Conservation (phyloP, 202 grass and related monocot genomes). For the Carex sylvatica region DNA sequence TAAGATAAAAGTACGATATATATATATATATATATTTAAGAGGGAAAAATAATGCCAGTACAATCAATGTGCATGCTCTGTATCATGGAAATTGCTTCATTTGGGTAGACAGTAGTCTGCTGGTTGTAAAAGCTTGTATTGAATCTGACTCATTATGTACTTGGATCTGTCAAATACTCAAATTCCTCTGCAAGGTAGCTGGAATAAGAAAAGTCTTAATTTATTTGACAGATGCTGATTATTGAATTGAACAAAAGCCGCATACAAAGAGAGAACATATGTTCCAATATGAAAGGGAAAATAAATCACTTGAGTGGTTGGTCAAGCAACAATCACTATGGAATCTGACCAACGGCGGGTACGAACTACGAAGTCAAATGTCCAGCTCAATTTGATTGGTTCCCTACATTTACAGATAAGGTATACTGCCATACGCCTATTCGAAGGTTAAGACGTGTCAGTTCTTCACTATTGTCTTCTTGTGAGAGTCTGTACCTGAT, state of each 20-base stretch:
- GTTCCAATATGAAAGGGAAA: neutral
- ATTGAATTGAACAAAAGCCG: neutral
- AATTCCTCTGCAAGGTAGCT: neutral
- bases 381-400: slow-evolving; percentile 1
- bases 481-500: neutral
- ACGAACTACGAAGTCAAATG: neutral
- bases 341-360: neutral
- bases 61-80: neutral
- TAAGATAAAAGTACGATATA: neutral
- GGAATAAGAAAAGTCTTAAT: neutral
- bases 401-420: neutral
- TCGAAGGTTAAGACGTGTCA: neutral
- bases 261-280: too few species aligned
- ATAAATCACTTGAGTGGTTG: neutral
- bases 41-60: neutral
- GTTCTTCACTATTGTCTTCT: neutral
- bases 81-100: neutral
- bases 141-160: neutral
- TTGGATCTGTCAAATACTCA: neutral
- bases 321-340: neutral
- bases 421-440: neutral
- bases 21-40: too few species aligned
- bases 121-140: neutral
- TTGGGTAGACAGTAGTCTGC: neutral
- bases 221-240: neutral